Evolutionary conservation across 2,329 filamentous ascomycete species (phyloP), one percentile per base, ranked within the genome.

Genomic region (Cyphellophora attinorum): DNA sequence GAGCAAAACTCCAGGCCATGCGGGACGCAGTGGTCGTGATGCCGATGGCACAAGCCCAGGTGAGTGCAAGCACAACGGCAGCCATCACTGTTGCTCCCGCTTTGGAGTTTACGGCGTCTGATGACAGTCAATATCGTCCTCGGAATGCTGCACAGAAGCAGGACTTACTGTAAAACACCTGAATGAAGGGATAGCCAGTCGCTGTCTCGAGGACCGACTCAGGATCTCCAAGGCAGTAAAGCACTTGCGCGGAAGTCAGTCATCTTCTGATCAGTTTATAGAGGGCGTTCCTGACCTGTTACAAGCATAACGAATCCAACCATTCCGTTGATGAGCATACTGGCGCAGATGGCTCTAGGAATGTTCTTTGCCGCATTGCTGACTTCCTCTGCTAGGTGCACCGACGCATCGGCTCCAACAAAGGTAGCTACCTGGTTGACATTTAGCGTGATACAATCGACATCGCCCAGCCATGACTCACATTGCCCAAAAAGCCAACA

Each of bases 251-350:
- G n/a, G n/a, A n/a, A 4, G 54, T 51, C n/a, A n/a, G n/a, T n/a
- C n/a, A n/a, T n/a, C n/a, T n/a, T n/a, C n/a, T n/a, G n/a, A n/a
- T n/a, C n/a, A n/a, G n/a, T n/a, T n/a, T n/a, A n/a, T n/a, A n/a
- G n/a, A n/a, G n/a, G n/a, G n/a, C n/a, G n/a, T n/a, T n/a, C n/a
- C n/a, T n/a, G n/a, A n/a, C n/a, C n/a, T 4, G 53, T 38, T 37
- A 49, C 40, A 50, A 58, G 54, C 42, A 60, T 57, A 27, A 50
- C 44, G 37, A 58, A 60, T 2, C 57, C 58, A 6, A 59, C 51
- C 2, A 50, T 36, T 6, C 53, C 53, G 31, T 55, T 56, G 31
- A 55, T 40, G 28, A 51, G 33, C 29, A 54, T 53, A 16, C 46
- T 49, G 3, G 29, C 19, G 5, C 50, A 34, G 31, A 55, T 53